Percentiles rank a stretch among this genome's conserved stretches.
Conservation (phyloP, 495 filamentous ascomycete genomes). For the Tuber magnatum region DNA sequence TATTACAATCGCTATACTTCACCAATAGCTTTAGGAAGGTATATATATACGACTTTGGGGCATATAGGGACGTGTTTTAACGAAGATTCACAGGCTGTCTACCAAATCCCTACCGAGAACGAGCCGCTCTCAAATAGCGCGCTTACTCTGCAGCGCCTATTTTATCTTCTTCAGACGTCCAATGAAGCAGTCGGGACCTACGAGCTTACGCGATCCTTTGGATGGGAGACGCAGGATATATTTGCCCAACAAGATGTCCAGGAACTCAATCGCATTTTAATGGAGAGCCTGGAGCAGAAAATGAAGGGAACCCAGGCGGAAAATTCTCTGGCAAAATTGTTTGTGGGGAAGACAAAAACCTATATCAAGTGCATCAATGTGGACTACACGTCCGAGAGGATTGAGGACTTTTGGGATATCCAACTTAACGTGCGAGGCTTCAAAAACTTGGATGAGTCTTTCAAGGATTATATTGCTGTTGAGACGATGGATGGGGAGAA, state of each 20-base stretch:
- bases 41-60: conserved; percentile 27
- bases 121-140: conserved; percentile 77
- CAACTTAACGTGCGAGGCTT: conserved; percentile 94
- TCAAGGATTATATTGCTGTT: conserved; percentile 90
- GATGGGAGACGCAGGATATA: conserved; percentile 95
- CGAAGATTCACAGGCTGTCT: conserved; percentile 62
- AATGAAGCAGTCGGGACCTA: conserved; percentile 74
- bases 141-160: conserved; percentile 86
- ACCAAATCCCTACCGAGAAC: conserved; percentile 87
- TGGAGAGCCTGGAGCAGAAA: conserved; percentile 89
- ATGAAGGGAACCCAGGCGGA: conserved; percentile 98
- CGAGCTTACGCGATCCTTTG: conserved; percentile 91
- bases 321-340: conserved; percentile 79
- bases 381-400: conserved; percentile 84
- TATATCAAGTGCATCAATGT: conserved; percentile 99
- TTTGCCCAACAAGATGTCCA: conserved; percentile 99
- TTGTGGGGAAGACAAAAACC: conserved; percentile 94
- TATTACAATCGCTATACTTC: conserved; percentile 93
- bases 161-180: conserved; percentile 85
- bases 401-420: conserved; percentile 98
- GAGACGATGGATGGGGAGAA: conserved; percentile 97
- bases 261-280: conserved; percentile 88
- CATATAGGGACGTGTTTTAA: conserved; percentile 12
- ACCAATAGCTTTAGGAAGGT: conserved; percentile 96
- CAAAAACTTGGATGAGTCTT: conserved; percentile 86